These are phyloP conservation scores for Amanita jacksonii DNA, from an alignment of 768 basidiomycete genomes.

Conservation along the genomic window DNA sequence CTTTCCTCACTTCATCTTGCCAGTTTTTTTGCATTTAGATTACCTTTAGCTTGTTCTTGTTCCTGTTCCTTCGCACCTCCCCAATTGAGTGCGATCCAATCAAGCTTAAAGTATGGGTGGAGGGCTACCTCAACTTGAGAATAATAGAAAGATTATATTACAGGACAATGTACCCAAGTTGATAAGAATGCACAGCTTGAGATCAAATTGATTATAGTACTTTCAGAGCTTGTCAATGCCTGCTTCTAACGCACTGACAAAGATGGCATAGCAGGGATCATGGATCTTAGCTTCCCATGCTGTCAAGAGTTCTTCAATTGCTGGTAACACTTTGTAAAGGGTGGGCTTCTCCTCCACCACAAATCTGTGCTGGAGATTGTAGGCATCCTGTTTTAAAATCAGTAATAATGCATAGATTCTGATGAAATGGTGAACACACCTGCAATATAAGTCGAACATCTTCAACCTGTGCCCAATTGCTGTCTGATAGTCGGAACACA, in stretches of 20 bases:
- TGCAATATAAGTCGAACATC: slow-evolving; percentile 12
- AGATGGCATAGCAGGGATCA: slow-evolving; percentile 10
- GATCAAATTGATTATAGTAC: slow-evolving; percentile 15
- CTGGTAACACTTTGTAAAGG: slow-evolving; percentile 17
- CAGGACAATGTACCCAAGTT: too few species aligned
- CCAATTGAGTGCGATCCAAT: neutral
- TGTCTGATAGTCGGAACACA: slow-evolving; percentile 14
- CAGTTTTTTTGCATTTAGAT: slow-evolving; percentile 1
- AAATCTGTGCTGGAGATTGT: slow-evolving; percentile 17
- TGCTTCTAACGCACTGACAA: slow-evolving; percentile 12
- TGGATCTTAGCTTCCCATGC: slow-evolving; percentile 18
- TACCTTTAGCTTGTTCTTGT: neutral
- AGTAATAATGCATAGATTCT: too few species aligned
- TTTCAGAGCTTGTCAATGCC: slow-evolving; percentile 17
- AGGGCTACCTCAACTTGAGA: too few species aligned
- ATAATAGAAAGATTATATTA: too few species aligned
- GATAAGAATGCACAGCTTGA: slow-evolving; percentile 15
- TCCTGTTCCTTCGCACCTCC: neutral
- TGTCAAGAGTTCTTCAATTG: slow-evolving; percentile 18
- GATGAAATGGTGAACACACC: too few species aligned
- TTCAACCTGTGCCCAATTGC: slow-evolving; percentile 16
- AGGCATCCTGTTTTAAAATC: slow-evolving; percentile 1
- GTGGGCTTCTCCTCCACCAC: slow-evolving; percentile 17
- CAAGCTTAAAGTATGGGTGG: slow-evolving; percentile 4
- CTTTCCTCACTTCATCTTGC: slow-evolving; percentile 1